A percentile compares a stretch with the other conserved stretches of the same genome.
Evolutionary conservation across 2,329 filamentous ascomycete genomes (phyloP).

Genomic region (Fusarium oligoseptatum): DNA sequence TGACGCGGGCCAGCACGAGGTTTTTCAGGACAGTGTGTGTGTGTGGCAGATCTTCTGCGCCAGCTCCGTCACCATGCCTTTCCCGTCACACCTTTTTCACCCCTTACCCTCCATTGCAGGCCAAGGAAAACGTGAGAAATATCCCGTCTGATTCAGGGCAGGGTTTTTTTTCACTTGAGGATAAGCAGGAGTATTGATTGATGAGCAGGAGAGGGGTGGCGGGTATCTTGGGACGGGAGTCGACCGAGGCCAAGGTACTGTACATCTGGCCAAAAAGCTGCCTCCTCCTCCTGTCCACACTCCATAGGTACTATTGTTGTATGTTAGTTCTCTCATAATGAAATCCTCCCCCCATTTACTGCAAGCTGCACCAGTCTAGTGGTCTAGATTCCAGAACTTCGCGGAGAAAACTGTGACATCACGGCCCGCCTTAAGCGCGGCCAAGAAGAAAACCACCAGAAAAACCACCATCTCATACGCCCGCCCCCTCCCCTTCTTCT

Average conservation of each 20-base stretch:
- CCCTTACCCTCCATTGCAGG: conserved; percentile 30
- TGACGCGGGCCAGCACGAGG: conserved; percentile 16
- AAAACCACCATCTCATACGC: conserved; percentile 2
- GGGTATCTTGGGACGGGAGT: conserved; percentile 31
- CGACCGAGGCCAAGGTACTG: conserved; percentile 31
- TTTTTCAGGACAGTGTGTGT: not conserved
- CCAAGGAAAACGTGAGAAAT: conserved; percentile 36
- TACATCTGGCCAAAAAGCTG: conserved; percentile 24
- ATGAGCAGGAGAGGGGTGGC: conserved; percentile 28
- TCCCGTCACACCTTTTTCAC: conserved; percentile 13
- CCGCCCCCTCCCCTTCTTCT: not conserved
- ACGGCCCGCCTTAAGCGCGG: conserved; percentile 10
- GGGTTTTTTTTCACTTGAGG: conserved; percentile 4
- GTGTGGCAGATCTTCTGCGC: conserved; percentile 26
- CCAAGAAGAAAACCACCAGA: not conserved
- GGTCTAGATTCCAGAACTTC: conserved; percentile 31
- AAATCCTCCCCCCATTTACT: not conserved
- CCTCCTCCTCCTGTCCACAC: conserved; percentile 1
- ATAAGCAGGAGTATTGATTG: conserved; percentile 20
- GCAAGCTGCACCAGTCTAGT: conserved; percentile 18
- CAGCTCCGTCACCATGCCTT: conserved; percentile 12
- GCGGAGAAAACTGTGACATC: conserved; percentile 27
- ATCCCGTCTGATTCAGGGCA: conserved; percentile 25
- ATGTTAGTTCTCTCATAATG: conserved; percentile 2
- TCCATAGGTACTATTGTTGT: conserved; percentile 6